These are phyloP conservation scores for Huntiella omanensis DNA, from an alignment of 2,329 filamentous ascomycete genomes.

Conservation along the genomic window DNA sequence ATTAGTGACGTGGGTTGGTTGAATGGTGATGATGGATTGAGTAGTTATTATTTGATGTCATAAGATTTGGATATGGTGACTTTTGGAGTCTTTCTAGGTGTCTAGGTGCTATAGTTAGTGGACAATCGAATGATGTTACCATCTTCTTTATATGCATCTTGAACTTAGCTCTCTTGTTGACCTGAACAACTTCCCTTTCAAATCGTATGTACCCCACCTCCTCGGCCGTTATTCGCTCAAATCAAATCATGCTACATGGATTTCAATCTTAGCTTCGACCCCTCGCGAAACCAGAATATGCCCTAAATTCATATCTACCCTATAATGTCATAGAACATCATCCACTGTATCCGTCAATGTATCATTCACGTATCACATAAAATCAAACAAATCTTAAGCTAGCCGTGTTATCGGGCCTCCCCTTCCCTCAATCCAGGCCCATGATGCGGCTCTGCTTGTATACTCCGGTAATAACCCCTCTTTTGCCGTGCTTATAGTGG, in stretches of 20 bases:
- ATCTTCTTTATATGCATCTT: too few species aligned
- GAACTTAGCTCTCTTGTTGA: too few species aligned
- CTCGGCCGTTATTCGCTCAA: conserved; percentile 12
- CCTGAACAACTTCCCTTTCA: too few species aligned
- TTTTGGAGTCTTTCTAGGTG: too few species aligned
- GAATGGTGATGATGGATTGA: too few species aligned
- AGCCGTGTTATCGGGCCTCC: background rate
- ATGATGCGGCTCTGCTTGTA: conserved; percentile 1
- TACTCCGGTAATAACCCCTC: background rate
- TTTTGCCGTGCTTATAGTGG: background rate
- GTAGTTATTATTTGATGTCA: too few species aligned
- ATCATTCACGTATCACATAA: background rate
- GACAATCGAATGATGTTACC: too few species aligned
- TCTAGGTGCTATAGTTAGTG: too few species aligned
- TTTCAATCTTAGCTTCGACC: background rate
- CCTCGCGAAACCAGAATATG: background rate
- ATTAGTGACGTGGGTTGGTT: too few species aligned
- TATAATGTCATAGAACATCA: background rate
- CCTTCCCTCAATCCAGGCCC: background rate
- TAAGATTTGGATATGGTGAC: too few species aligned
- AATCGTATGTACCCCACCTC: background rate
- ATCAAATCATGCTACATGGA: conserved; percentile 4
- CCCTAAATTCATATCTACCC: background rate
- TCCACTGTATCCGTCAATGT: background rate
- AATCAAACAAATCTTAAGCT: background rate